Evolutionary conservation across 192 early-diverging fungal species (phyloP), one percentile per base, ranked within the genome.

Genomic region (Linnemannia hyalina): DNA sequence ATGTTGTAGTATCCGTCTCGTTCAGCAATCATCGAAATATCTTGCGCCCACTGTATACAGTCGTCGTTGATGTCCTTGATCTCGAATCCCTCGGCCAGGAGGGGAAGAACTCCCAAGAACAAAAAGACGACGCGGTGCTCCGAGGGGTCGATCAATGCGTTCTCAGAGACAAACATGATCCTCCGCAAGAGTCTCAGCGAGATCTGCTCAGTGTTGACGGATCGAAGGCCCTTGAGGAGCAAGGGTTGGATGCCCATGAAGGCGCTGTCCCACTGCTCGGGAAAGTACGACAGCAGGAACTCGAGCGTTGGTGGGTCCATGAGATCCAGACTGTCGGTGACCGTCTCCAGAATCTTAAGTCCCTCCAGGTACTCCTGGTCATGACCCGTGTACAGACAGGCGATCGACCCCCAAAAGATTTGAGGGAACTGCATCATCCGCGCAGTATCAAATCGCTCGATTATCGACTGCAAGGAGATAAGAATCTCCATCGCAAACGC

Each of bases 401-500:
- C 95, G 40, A 97, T 91, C 0, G 89, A 90, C 1, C 93, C 92
- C 97, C 97, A 97, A 83, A 97, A 95, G 22, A 97, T 83, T 73
- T 96, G 95, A 23, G 96, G 96, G 70, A 95, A 95, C 44, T 91
- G 89, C 32, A 93, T 82, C 65, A 96, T 90, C 20, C 92, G 82
- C 26, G 88, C 81, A 10, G 72, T 46, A 52, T 90, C 90, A 55
- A 97, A 89, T 0, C 83, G 78, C 44, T 92, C 88, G 13, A 96
- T 86, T 11, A 97, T 93, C 22, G 91, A 80, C 42, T 92, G 90
- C 13, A 97, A 73, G 0, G 96, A 95, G 2, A 92, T 82, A 11
- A 97, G 74, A 32, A 96, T 94, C 73, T 97, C 97, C 78, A 92
- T 84, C 2, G 97, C 90, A 85, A 96, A 97, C 0, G 95, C 95